Conservation (phyloP, 1,284 basidiomycete species). For the Cutaneotrichosporon sp. region DNA sequence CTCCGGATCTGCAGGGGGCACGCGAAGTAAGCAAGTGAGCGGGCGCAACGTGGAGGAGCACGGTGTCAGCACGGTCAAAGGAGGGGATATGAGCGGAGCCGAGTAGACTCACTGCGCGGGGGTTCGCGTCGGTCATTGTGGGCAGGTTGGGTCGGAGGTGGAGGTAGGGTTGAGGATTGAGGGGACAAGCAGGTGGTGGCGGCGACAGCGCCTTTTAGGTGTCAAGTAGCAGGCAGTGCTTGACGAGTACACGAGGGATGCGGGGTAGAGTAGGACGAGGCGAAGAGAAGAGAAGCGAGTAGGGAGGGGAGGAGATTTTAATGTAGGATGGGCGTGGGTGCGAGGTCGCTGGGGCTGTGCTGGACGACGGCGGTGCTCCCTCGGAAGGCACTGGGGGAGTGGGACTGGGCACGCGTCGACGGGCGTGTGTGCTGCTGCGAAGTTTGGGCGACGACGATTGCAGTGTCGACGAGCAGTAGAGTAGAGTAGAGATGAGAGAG, state of each 20-base stretch:
- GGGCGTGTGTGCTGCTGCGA: not conserved
- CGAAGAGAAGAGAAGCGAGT: not conserved
- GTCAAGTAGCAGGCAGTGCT: not conserved
- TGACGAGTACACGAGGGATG: not conserved
- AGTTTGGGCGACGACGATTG: not conserved
- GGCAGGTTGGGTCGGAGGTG: not conserved
- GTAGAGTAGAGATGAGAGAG: too few species aligned
- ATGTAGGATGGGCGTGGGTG: not conserved
- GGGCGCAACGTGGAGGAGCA: not conserved
- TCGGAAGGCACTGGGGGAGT: not conserved
- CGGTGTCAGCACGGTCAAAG: not conserved
- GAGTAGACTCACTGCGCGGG: slow-evolving; percentile 17
- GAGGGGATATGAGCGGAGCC: not conserved
- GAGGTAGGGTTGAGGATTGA: not conserved
- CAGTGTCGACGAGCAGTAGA: too few species aligned
- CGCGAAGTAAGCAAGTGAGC: not conserved
- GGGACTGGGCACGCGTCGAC: not conserved
- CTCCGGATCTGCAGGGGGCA: slow-evolving; percentile 37
- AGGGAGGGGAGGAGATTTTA: not conserved
- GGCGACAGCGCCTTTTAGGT: not conserved
- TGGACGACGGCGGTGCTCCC: not conserved
- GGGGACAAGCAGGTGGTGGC: not conserved
- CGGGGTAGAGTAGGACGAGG: not conserved
- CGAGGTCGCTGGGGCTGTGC: not conserved
- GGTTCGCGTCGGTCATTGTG: slow-evolving; percentile 12